Base-by-base conservation (phyloP, 768 basidiomycete species). In the Lactarius vividus region DNA sequence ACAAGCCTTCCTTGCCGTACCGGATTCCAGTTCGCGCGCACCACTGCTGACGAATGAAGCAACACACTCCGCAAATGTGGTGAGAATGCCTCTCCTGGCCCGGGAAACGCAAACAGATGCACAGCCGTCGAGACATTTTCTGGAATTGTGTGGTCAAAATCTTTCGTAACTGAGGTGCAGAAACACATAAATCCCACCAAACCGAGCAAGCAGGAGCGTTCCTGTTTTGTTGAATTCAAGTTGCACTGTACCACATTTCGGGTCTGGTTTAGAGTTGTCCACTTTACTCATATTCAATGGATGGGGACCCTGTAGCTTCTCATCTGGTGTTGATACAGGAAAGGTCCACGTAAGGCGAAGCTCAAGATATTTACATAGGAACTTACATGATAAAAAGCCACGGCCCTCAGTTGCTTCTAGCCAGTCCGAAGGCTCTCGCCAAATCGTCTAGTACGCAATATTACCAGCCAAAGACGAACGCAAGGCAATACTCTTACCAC, bases 381-480 rank as follows among this genome's bases (percentile, higher is more conserved):
- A 72, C 82, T 29, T 71, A 94, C 95, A 97, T 28, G 93, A 90
- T 29, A 96, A 79, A 74, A 96, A 95, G 5, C 94, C 94, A 62
- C 88, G 85, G 31, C 91, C 92, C 72, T 89, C 84, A 0, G 92
- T 94, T 1, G 87, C 81, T 74, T 90, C 89, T 49, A 93, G 77
- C 95, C 95, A 98, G 67, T 87, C 86, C 0, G 80, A 71, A 2
- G 95, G 94, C 74, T 98, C 95, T 65, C 87, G 83, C 95, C 95
- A 98, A 15, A 92, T 78, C 13, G 77, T 82, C 95, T 96, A 72
- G 66, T 18, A 57, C 61, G 40, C 29, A 59, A 39, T 44, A 72
- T 55, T 26, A 64, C 15, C 7, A 8, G 64, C 31, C 68, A 55
- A 31, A 20, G 44, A 23, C n/a, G 42, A 57, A 39, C 16, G 20